These are phyloP conservation scores for Fusarium sp. DNA, from an alignment of 2,329 filamentous ascomycete species.

Conservation along the genomic window DNA sequence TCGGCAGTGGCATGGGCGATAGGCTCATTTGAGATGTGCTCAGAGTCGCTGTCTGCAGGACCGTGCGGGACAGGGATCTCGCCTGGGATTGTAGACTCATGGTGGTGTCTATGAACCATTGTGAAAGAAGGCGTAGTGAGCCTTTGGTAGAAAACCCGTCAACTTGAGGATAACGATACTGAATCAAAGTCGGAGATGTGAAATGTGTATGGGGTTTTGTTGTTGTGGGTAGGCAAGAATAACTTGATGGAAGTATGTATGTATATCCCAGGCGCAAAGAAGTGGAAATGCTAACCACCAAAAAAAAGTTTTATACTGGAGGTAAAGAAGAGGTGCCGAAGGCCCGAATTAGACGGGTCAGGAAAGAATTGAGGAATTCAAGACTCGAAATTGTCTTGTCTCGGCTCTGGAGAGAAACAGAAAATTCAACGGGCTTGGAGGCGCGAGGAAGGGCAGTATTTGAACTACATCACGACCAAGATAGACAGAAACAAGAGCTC, in stretches of 20 bases:
- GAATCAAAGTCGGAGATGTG: background rate
- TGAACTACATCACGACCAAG: constrained; percentile 33
- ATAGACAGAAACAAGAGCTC: constrained; percentile 23
- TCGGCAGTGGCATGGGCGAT: constrained; percentile 57
- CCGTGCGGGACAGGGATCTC: constrained; percentile 67
- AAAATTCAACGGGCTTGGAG: background rate
- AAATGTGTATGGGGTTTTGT: background rate
- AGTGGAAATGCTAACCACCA: constrained; percentile 23
- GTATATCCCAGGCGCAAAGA: constrained; percentile 9
- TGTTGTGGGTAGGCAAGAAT: background rate
- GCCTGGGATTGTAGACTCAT: constrained; percentile 54
- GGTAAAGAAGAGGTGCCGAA: constrained; percentile 17
- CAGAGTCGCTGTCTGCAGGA: constrained; percentile 56
- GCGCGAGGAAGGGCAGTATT: constrained; percentile 42
- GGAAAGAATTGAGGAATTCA: constrained; percentile 8
- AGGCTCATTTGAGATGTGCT: constrained; percentile 57
- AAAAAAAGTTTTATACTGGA: constrained; percentile 16
- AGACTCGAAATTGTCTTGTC: constrained; percentile 16
- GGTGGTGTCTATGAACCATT: constrained; percentile 47
- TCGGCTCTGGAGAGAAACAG: constrained; percentile 19
- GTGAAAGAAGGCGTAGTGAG: constrained; percentile 6
- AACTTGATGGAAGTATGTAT: background rate
- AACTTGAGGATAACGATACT: background rate
- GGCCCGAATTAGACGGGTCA: constrained; percentile 5
- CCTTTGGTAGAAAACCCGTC: background rate